These are phyloP conservation scores for Ogataea trehaloabstinens DNA, from an alignment of 805 yeast genomes.

Conservation along the genomic window DNA sequence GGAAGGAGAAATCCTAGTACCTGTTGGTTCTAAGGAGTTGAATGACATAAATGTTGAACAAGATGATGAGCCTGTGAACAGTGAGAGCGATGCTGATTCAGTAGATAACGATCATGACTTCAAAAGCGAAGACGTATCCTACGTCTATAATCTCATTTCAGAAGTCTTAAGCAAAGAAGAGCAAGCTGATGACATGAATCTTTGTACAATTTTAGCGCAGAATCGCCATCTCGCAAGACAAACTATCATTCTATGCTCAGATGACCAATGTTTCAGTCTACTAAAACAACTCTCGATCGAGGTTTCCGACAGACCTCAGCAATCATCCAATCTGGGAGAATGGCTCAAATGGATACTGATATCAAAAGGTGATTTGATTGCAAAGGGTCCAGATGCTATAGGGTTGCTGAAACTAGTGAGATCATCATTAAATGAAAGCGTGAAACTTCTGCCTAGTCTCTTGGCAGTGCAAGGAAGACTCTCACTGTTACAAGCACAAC, in stretches of 20 bases:
- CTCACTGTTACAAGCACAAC: constrained; percentile 72
- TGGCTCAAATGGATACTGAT: constrained; percentile 87
- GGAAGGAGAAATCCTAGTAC: constrained; percentile 19
- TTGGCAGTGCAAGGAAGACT: constrained; percentile 84
- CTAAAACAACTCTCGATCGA: constrained; percentile 46
- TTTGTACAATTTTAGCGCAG: constrained; percentile 31
- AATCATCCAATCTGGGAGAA: constrained; percentile 41
- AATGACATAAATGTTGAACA: constrained; percentile 14
- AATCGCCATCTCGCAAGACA: constrained; percentile 45
- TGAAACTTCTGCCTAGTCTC: constrained; percentile 61
- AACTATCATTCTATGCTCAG: constrained; percentile 53
- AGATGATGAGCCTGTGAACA: constrained; percentile 13
- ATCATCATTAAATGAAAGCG: constrained; percentile 52
- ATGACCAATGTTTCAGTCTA: constrained; percentile 40
- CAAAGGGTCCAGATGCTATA: constrained; percentile 49
- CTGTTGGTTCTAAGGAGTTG: constrained; percentile 14
- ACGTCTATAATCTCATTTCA: constrained; percentile 21
- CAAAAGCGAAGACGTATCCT: constrained; percentile 24
- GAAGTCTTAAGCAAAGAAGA: constrained; percentile 25
- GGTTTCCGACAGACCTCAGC: constrained; percentile 50
- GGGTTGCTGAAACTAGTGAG: constrained; percentile 57
- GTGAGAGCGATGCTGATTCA: constrained; percentile 11
- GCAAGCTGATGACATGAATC: constrained; percentile 17
- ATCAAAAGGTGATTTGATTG: constrained; percentile 63
- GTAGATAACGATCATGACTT: constrained; percentile 14